phyloP scores from a whole-genome alignment of 768 basidiomycete species.

The Podaxis sp. region DNA sequence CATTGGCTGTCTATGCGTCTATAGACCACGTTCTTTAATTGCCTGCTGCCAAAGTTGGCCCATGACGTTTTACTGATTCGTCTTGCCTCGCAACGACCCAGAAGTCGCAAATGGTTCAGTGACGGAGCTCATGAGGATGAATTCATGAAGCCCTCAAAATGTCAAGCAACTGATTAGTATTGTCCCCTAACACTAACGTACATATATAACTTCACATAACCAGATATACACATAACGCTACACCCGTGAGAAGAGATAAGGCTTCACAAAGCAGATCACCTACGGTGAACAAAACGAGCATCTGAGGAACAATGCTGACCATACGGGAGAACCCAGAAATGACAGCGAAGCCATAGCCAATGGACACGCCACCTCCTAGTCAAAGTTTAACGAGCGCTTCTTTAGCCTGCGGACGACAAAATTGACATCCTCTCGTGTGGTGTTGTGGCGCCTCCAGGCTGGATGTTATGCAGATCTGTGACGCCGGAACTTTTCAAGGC shows the following conservation, averaged over 20 bases:
- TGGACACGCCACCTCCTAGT: neutral
- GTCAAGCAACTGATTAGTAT: neutral
- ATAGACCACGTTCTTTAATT: neutral
- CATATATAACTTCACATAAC: neutral
- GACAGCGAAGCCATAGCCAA: neutral
- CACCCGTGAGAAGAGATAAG: neutral
- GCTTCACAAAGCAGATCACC: no score
- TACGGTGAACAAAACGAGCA: neutral
- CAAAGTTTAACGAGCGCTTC: neutral
- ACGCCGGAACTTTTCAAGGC: constrained; percentile 2
- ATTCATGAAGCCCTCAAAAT: neutral
- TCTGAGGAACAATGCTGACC: neutral
- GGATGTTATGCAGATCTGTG: neutral
- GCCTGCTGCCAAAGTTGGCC: neutral
- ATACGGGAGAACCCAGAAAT: neutral
- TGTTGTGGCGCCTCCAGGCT: neutral
- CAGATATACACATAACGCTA: neutral
- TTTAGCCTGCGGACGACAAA: neutral
- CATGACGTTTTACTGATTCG: neutral
- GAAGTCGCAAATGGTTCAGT: neutral
- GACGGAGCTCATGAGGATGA: neutral
- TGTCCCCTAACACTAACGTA: neutral
- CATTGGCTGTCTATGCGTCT: neutral
- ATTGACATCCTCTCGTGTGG: neutral
- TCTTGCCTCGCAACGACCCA: neutral